A percentile compares a stretch with the other conserved stretches of the same genome.
phyloP scores from a whole-genome alignment of 306 rosid species.

The Gynostemma pentaphyllum region DNA sequence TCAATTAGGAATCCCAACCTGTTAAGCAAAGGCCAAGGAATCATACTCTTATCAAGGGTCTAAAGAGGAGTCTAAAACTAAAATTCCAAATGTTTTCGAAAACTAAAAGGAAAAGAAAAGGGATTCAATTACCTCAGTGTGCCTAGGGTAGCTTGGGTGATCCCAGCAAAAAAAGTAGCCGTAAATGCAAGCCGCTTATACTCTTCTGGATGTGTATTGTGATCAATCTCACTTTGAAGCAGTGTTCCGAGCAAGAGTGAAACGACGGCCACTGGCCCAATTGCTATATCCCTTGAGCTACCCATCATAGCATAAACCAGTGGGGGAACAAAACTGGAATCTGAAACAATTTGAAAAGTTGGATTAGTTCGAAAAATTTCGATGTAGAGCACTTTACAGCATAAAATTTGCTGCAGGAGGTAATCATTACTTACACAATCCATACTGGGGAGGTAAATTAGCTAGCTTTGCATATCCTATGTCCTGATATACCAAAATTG shows the following conservation, averaged over 20 bases:
- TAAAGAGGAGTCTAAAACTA: neutral
- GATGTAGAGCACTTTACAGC: constrained; percentile 13
- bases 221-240: constrained; percentile 62
- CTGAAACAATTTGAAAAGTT: constrained; percentile 25
- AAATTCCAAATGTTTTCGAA: neutral
- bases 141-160: constrained; percentile 89
- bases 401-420: neutral
- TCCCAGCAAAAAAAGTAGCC: constrained; percentile 92
- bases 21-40: constrained; percentile 11
- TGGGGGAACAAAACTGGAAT: constrained; percentile 95
- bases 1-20: constrained; percentile 96
- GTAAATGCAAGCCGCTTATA: constrained; percentile 83
- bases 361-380: neutral
- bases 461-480: constrained; percentile 90
- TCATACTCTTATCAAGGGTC: neutral
- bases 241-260: constrained; percentile 81
- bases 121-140: constrained; percentile 41
- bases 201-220: constrained; percentile 26
- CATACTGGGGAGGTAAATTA: constrained; percentile 76
- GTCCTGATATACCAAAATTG: constrained; percentile 40
- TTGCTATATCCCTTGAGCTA: constrained; percentile 93
- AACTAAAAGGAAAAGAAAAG: neutral
- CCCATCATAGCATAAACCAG: constrained; percentile 89
- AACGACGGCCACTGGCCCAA: constrained; percentile 96
- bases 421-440: constrained; percentile 51